phyloP scores from a whole-genome alignment of 73 alveolate species.

The Stentor roeselii region DNA sequence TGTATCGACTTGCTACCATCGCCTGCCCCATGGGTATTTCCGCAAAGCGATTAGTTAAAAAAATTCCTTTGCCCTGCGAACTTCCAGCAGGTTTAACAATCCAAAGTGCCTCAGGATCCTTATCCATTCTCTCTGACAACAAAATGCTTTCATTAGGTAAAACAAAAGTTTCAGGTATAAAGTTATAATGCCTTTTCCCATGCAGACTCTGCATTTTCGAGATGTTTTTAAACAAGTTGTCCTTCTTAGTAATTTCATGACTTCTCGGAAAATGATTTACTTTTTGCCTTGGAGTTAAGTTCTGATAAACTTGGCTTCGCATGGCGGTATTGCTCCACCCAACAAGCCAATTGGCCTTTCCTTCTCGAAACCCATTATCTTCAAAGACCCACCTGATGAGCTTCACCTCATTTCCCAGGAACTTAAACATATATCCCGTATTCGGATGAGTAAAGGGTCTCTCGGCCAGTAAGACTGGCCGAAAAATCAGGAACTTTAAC shows the following conservation, averaged over 20 bases:
- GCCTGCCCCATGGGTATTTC: slow-evolving; percentile 61
- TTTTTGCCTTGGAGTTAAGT: slow-evolving; percentile 60
- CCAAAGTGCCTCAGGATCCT: slow-evolving; percentile 40
- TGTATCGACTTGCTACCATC: slow-evolving; percentile 65
- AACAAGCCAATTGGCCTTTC: background rate
- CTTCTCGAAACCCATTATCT: slow-evolving; percentile 17
- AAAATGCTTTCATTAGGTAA: slow-evolving; percentile 73
- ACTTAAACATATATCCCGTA: slow-evolving; percentile 8
- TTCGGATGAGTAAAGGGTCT: slow-evolving; percentile 10
- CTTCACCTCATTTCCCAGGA: slow-evolving; percentile 14
- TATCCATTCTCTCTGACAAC: slow-evolving; percentile 56
- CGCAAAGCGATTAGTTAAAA: slow-evolving; percentile 59
- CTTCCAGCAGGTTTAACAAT: slow-evolving; percentile 86
- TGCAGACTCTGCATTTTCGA: slow-evolving; percentile 60
- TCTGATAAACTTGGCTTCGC: slow-evolving; percentile 22
- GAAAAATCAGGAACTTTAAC: background rate
- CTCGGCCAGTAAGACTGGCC: background rate
- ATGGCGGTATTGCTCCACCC: slow-evolving; percentile 21
- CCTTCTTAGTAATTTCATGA: slow-evolving; percentile 76
- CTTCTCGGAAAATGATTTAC: slow-evolving; percentile 76
- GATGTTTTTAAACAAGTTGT: slow-evolving; percentile 47
- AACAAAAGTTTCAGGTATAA: slow-evolving; percentile 68
- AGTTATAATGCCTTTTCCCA: slow-evolving; percentile 62
- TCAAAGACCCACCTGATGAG: slow-evolving; percentile 1
- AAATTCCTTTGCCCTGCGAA: slow-evolving; percentile 78